phyloP scores from a whole-genome alignment of 2,329 filamentous ascomycete species.

The Pseudogymnoascus sp. region DNA sequence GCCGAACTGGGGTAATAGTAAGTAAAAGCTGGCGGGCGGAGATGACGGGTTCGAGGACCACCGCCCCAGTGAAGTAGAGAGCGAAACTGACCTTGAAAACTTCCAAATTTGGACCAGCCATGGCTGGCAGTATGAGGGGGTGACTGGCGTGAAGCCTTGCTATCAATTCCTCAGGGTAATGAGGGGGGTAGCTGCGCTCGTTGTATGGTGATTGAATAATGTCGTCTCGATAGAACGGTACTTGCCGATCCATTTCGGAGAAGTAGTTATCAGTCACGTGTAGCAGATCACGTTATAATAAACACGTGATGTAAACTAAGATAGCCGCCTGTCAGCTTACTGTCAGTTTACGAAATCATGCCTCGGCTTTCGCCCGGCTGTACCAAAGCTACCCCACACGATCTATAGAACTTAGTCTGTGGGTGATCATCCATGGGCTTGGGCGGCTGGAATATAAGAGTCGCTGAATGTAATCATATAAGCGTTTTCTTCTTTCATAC shows the following conservation, averaged over 20 bases:
- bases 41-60: slow-evolving; percentile 3
- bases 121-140: slow-evolving; percentile 23
- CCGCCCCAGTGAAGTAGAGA: not conserved
- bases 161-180: not conserved
- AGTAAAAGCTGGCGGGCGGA: not conserved
- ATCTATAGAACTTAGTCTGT: not conserved
- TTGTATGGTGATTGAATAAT: not conserved
- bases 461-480: not conserved
- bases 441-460: not conserved
- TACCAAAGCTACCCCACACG: not conserved
- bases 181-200: not conserved
- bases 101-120: slow-evolving; percentile 87
- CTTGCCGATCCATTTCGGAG: not conserved
- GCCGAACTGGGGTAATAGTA: slow-evolving; percentile 64
- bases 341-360: not conserved
- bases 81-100: slow-evolving; percentile 71
- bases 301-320: not conserved
- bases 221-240: slow-evolving; percentile 2
- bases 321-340: not conserved
- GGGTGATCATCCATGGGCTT: not conserved
- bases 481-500: not conserved
- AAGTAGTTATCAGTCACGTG: not conserved
- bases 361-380: slow-evolving; percentile 5
- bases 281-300: not conserved
- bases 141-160: slow-evolving; percentile 1